These are phyloP conservation scores for Hymenoscyphus infarciens DNA, from an alignment of 2,329 filamentous ascomycete genomes.

Conservation along the genomic window DNA sequence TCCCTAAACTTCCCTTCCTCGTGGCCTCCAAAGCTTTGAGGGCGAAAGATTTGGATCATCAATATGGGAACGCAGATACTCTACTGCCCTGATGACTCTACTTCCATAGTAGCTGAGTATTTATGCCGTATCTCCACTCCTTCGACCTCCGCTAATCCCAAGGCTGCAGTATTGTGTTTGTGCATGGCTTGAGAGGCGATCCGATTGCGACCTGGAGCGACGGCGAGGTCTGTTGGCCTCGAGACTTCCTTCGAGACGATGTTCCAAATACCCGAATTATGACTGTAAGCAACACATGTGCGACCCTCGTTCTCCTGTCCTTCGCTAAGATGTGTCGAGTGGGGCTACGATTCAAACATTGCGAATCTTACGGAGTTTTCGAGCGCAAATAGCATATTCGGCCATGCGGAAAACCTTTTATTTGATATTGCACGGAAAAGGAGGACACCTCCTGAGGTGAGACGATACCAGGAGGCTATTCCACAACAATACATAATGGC, in stretches of 20 bases:
- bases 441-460: background rate
- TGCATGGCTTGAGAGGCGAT: constrained; percentile 10
- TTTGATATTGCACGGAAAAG: background rate
- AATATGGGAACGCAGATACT: background rate
- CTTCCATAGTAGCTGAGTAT: background rate
- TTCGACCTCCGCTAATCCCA: background rate
- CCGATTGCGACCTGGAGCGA: constrained; percentile 7
- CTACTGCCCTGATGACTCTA: background rate
- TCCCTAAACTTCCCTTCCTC: too few relatives aligned
- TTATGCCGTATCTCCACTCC: background rate
- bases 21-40: too few relatives aligned
- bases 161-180: constrained; percentile 7
- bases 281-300: constrained; percentile 3
- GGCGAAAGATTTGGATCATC: background rate
- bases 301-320: background rate
- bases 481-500: background rate
- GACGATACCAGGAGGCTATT: background rate
- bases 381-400: constrained; percentile 6
- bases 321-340: background rate
- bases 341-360: constrained; percentile 4
- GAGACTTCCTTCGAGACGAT: constrained; percentile 11
- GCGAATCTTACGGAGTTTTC: background rate
- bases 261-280: constrained; percentile 9
- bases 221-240: constrained; percentile 8
- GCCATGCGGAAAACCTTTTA: constrained; percentile 5